Conservation (phyloP, 2,329 filamentous ascomycete species). For the Akanthomyces dipterigenus region DNA sequence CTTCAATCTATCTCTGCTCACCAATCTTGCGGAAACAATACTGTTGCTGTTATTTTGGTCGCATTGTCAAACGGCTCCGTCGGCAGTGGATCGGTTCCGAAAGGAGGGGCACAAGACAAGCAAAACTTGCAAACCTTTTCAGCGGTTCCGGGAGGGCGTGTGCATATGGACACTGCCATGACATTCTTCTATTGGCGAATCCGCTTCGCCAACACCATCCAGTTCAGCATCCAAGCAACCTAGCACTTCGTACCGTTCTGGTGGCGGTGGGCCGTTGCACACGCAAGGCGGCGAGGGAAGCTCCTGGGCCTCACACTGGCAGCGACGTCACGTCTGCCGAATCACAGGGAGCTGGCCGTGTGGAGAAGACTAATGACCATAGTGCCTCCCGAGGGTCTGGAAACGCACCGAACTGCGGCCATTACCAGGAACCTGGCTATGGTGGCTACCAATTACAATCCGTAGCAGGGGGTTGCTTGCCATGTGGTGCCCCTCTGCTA, state of each 20-base stretch:
- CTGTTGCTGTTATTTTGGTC: background rate
- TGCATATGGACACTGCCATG: background rate
- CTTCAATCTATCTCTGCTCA: background rate
- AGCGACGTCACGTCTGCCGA: constrained; percentile 19
- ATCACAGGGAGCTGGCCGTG: constrained; percentile 14
- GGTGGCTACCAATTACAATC: constrained; percentile 14
- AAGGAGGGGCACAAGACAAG: background rate
- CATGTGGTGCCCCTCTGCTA: constrained; percentile 10
- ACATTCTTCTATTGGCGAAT: background rate
- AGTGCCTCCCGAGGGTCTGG: constrained; percentile 29
- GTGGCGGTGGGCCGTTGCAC: constrained; percentile 9
- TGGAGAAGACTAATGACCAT: constrained; percentile 11
- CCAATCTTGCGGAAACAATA: background rate
- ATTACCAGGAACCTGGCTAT: constrained; percentile 18
- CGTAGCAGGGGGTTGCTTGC: constrained; percentile 12
- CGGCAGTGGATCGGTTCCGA: background rate
- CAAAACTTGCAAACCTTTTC: background rate
- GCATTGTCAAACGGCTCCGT: background rate
- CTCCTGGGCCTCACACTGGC: constrained; percentile 5
- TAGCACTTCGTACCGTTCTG: background rate
- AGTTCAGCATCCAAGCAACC: background rate
- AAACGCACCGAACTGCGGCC: constrained; percentile 22
- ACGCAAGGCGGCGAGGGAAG: background rate
- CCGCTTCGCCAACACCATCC: background rate
- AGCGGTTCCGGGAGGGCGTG: background rate